Evolutionary conservation across 176 grass and related monocot genomes (phyloP).

Genomic region (Oryza glumipatula): DNA sequence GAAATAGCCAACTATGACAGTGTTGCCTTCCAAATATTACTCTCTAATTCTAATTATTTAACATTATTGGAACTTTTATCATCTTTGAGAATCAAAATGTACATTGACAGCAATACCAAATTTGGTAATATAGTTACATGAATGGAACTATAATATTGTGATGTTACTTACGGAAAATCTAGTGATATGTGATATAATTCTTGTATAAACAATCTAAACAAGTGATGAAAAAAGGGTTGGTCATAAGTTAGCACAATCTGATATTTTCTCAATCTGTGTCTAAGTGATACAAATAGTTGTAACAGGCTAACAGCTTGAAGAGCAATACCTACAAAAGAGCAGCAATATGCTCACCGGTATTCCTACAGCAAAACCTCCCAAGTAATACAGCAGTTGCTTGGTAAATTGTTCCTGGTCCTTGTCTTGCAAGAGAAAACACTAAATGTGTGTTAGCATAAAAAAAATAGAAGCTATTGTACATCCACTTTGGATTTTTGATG

Average conservation of each 20-base stretch:
- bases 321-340: conserved; percentile 91
- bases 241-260: conserved; percentile 10
- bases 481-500: conserved; percentile 15
- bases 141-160: not conserved
- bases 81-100: not conserved
- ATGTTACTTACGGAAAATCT: not conserved
- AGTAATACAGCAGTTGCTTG: conserved; percentile 85
- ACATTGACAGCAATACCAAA: not conserved
- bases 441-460: conserved; percentile 37
- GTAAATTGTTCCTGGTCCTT: conserved; percentile 97
- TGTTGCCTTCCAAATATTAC: conserved; percentile 4
- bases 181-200: not conserved
- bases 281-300: conserved; percentile 20
- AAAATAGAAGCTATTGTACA: not conserved
- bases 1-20: not conserved
- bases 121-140: not conserved
- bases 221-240: not conserved
- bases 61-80: not conserved
- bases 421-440: conserved; percentile 71
- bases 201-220: not conserved
- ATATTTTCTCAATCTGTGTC: conserved; percentile 20
- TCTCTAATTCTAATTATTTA: not conserved
- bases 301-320: conserved; percentile 53
- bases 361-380: conserved; percentile 88
- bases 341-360: conserved; percentile 99